Conservation (phyloP, 495 filamentous ascomycete species). For the Neurospora pannonica region DNA sequence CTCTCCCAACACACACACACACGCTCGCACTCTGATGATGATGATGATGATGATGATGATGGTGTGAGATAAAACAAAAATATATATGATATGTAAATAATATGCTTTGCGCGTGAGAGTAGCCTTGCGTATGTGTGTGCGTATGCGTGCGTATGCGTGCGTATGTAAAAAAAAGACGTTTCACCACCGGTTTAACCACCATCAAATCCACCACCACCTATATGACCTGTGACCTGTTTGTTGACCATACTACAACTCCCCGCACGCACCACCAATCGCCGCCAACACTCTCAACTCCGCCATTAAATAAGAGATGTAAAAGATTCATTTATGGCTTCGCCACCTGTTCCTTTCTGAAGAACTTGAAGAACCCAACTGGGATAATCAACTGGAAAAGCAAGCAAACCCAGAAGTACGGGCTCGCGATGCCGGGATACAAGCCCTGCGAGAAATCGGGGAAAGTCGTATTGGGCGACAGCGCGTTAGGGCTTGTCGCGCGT, state of each 20-base stretch:
- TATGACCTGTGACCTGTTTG: not conserved
- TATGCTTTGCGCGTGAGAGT: not conserved
- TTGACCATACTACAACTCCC: not conserved
- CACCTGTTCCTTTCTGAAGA: conserved; percentile 66
- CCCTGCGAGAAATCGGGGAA: conserved; percentile 50
- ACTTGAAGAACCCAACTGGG: conserved; percentile 56
- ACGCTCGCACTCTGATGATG: not conserved
- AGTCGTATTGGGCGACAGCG: conserved; percentile 50
- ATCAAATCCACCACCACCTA: not conserved
- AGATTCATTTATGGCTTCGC: conserved; percentile 45
- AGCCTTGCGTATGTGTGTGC: not conserved
- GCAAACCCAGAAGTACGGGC: conserved; percentile 59
- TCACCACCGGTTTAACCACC: not conserved
- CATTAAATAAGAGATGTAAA: not conserved
- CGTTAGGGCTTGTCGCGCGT: conserved; percentile 48
- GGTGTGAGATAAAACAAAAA: not conserved
- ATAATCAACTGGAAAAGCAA: conserved; percentile 52
- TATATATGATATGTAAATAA: not conserved
- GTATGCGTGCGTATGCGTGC: not conserved
- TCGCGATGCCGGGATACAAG: conserved; percentile 36
- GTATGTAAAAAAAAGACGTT: not conserved
- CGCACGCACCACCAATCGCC: not conserved
- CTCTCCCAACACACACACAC: not conserved
- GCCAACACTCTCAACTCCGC: not conserved
- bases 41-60: not conserved